Evolutionary conservation across 345 rosid species (phyloP), one percentile per base, ranked within the genome.

Genomic region (Brassica incana): DNA sequence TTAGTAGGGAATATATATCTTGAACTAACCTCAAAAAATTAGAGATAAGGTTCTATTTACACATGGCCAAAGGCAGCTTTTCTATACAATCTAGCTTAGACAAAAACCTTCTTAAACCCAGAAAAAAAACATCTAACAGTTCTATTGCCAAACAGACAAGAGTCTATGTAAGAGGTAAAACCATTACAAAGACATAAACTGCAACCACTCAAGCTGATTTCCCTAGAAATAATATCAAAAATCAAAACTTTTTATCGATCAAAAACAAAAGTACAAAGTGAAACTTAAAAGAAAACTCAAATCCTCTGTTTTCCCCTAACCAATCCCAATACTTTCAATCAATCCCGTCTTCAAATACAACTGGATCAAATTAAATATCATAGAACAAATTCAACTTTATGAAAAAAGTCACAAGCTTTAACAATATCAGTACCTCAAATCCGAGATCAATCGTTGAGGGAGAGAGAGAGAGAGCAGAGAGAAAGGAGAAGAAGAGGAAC

Each of bases 341-440:
- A 43, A 65, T 75, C 65, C 67, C 43, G 4, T 65, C 68, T 38
- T 63, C 72, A 18, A 27, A 79, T 3, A 69, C 60, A 69, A 80
- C 50, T 67, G 71, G 75, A 80, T 80, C 83, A 80, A 63, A 80
- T 74, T 67, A 74, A 60, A 35, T 30, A 14, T 5, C 0, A 32
- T 6, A 15, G 6, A 74, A 38, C 67, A 63, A 52, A 54, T 32
- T 23, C 69, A 40, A 74, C 10, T 15, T 1, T 1, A 63, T 18
- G 18, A 56, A 45, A 16, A 32, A 10, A 15, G 56, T 12, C 62
- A 20, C 9, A 68, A 54, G 36, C n/a, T 29, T 48, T 20, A 29
- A 69, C 9, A 29, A 27, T 1, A 54, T 15, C 10, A 7, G 32
- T 71, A 71, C 74, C 65, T 60, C 16, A 33, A 58, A 78, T 27